Conservation (phyloP, 305 asterid species). For the Andrographis paniculata region DNA sequence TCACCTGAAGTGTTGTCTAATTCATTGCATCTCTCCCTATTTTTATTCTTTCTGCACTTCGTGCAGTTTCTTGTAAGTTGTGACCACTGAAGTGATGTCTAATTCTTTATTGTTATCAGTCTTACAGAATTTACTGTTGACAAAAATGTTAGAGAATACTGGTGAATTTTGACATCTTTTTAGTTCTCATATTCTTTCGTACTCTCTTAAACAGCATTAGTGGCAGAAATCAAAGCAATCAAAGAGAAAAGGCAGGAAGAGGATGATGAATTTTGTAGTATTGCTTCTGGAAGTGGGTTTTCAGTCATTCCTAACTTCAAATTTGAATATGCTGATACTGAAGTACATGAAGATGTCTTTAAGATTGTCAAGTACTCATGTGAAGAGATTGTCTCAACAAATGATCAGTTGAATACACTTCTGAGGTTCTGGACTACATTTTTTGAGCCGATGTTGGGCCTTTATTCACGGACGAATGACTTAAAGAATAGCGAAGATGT, state of each 20-base stretch:
- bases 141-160: too few species aligned
- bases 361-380: slow-evolving; percentile 82
- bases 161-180: too few species aligned
- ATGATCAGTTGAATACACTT: slow-evolving; percentile 76
- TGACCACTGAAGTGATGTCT: too few species aligned
- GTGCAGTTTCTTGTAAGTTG: too few species aligned
- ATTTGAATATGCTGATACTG: slow-evolving; percentile 68
- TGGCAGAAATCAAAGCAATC: slow-evolving; percentile 82
- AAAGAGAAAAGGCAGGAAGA: slow-evolving; percentile 81
- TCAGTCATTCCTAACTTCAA: slow-evolving; percentile 63
- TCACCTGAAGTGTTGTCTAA: too few species aligned
- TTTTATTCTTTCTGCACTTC: too few species aligned
- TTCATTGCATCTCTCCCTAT: too few species aligned
- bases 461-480: slow-evolving; percentile 44
- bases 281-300: slow-evolving; percentile 87
- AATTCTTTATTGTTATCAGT: too few species aligned
- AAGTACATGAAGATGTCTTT: slow-evolving; percentile 77
- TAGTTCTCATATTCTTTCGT: slow-evolving; percentile 24
- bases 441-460: slow-evolving; percentile 82
- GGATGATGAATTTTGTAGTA: slow-evolving; percentile 64
- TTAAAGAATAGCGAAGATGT: slow-evolving; percentile 48
- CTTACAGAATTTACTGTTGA: too few species aligned
- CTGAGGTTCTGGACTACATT: slow-evolving; percentile 83
- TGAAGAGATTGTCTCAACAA: slow-evolving; percentile 88
- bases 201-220: slow-evolving; percentile 52